These are phyloP conservation scores for Trichoderma gracile DNA, from an alignment of 2,329 filamentous ascomycete genomes.

Conservation along the genomic window DNA sequence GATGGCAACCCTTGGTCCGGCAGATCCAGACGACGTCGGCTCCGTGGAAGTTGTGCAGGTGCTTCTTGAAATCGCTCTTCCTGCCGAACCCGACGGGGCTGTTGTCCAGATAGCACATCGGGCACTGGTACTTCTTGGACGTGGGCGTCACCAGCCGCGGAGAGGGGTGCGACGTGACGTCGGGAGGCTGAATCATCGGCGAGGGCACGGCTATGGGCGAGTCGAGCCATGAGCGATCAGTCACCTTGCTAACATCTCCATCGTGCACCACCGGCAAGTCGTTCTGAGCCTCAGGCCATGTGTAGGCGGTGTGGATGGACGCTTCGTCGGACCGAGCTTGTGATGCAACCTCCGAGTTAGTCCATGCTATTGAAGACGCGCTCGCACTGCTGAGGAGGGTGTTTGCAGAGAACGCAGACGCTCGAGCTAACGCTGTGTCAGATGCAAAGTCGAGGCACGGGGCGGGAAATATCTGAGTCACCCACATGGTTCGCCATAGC, in stretches of 20 bases:
- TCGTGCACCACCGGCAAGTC: conserved; percentile 41
- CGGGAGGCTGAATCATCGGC: conserved; percentile 37
- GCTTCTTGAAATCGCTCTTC: conserved; percentile 52
- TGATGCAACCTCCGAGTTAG: conserved; percentile 44
- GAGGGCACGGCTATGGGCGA: conserved; percentile 43
- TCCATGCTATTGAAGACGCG: conserved; percentile 46
- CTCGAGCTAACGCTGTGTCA: conserved; percentile 37
- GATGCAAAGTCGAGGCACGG: neutral
- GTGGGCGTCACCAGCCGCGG: conserved; percentile 42
- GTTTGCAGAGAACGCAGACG: conserved; percentile 44
- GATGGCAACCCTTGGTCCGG: conserved; percentile 44
- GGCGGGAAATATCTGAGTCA: conserved; percentile 11
- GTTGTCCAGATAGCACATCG: conserved; percentile 49
- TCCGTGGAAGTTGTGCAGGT: conserved; percentile 50
- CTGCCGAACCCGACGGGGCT: conserved; percentile 49
- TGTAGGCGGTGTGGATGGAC: conserved; percentile 44
- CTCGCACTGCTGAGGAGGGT: conserved; percentile 45
- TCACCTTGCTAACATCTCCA: conserved; percentile 38
- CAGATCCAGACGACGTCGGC: conserved; percentile 47
- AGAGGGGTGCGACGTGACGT: conserved; percentile 41
- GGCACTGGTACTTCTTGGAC: conserved; percentile 48
- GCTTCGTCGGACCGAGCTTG: conserved; percentile 43
- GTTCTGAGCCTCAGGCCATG: conserved; percentile 40
- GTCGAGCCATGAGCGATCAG: conserved; percentile 44
- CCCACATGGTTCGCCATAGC: conserved; percentile 43